Base-by-base conservation (phyloP, 2,329 filamentous ascomycete species). In the Neofusicoccum sp. region DNA sequence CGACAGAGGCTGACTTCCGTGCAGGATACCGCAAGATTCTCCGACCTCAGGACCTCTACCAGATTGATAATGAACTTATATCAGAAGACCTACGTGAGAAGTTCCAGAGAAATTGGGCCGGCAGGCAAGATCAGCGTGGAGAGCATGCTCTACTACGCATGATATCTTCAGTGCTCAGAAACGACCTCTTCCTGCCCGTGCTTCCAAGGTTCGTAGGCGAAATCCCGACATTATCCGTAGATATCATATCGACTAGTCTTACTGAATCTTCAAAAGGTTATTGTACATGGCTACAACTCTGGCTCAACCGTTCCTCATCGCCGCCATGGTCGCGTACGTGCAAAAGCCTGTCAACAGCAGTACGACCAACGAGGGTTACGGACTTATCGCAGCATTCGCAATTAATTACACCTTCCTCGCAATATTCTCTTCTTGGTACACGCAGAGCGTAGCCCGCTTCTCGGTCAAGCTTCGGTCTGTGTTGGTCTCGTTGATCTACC, bases 241-340 rank as follows among this genome's bases (percentile, higher is more conserved):
- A 22, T 29, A 11, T 54, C 33, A 9, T 29, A 31, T 22, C 22
- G 22, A 22, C 22, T 22, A 2, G 22, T 22, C 22, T 22, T 22
- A 22, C 22, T 22, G 22, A 36, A n/a, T 7, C 12, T 12, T 29
- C 66, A 62, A 11, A 8, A 56, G 50, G 28, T 16, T 56, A 8
- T n/a, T 56, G 16, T 56, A 39, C 28, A 56, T 56, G 50, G 34
- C 33, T n/a, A 56, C 50, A 11, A 56, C 50, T 9, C 28, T 56
- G 22, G 50, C 50, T n/a, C 71, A 72, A 47, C 71, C 71, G 48
- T 71, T 68, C 43, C 63, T 73, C 9, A 72, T 72, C 56, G 56
- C 67, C 4, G 63, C 66, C 7, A 67, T 71, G 56, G 66, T 72
- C 14, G 48, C 54, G 6, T 72, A 66, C 45, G 48, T 71, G 14